Conservation (phyloP, 2,329 filamentous ascomycete genomes). For the Monosporascus sp. region DNA sequence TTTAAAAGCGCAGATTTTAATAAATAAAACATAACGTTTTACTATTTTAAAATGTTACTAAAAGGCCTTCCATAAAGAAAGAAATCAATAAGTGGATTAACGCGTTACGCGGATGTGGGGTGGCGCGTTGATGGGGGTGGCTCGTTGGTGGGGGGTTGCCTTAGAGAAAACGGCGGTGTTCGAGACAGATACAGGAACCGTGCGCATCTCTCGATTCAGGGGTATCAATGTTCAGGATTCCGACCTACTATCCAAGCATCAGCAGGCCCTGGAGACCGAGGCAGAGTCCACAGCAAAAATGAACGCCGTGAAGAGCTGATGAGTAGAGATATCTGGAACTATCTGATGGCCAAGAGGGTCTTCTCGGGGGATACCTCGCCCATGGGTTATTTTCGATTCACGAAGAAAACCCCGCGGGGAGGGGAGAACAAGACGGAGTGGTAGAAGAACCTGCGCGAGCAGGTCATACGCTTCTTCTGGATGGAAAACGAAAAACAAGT, state of each 20-base stretch:
- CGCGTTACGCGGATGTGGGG: no score
- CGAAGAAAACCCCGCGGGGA: neutral
- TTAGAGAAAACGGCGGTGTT: neutral
- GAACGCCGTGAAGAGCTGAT: neutral
- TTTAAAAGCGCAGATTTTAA: no score
- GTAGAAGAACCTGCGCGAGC: neutral
- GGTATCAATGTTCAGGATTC: neutral
- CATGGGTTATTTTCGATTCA: neutral
- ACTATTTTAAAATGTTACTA: no score
- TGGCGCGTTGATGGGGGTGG: no score
- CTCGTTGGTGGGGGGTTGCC: no score
- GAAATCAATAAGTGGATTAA: no score
- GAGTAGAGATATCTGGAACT: neutral
- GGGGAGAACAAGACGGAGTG: neutral
- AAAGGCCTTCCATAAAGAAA: no score
- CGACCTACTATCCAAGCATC: neutral
- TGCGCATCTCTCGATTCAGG: neutral
- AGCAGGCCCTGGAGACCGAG: neutral
- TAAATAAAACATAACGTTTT: no score
- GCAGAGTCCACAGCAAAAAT: neutral
- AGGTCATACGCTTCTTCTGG: neutral
- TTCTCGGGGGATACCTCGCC: neutral
- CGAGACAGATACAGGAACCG: neutral
- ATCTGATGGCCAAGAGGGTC: neutral
- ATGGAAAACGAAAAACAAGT: neutral